These are phyloP conservation scores for Colletotrichum sp. DNA, from an alignment of 2,329 filamentous ascomycete genomes.

Conservation along the genomic window DNA sequence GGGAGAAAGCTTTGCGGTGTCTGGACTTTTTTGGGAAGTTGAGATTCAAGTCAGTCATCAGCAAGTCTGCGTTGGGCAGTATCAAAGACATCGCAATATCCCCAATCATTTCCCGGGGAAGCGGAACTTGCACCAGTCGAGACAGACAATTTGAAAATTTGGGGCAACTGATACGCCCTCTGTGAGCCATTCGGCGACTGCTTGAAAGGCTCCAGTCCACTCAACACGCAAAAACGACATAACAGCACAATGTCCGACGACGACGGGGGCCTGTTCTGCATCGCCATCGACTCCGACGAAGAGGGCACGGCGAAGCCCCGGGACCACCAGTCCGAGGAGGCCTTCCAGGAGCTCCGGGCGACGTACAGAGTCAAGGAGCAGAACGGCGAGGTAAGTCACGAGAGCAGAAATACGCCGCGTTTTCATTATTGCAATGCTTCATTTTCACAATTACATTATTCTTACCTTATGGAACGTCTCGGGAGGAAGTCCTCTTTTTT, in stretches of 20 bases:
- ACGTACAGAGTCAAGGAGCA: conserved; percentile 55
- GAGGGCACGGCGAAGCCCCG: conserved; percentile 32
- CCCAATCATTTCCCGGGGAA: neutral
- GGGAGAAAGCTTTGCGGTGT: neutral
- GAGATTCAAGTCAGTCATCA: neutral
- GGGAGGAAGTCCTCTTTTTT: neutral
- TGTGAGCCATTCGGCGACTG: neutral
- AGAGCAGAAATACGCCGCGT: neutral
- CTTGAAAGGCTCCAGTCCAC: neutral
- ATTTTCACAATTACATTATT: neutral
- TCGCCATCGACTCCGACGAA: conserved; percentile 37
- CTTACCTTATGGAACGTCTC: neutral
- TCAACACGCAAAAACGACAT: neutral
- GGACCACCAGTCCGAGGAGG: conserved; percentile 53
- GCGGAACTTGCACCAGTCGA: neutral
- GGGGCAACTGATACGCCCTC: neutral
- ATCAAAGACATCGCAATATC: neutral
- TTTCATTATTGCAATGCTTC: neutral
- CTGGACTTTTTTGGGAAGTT: neutral
- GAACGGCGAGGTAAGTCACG: conserved; percentile 54
- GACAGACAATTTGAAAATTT: neutral
- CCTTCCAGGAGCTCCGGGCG: conserved; percentile 50
- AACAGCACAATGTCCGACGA: conserved; percentile 17
- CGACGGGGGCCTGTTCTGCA: conserved; percentile 37
- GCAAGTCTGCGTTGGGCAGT: neutral